Evolutionary conservation across 805 yeast genomes (phyloP), one percentile per base, ranked within the genome.

Genomic region (Candida sonorensis): DNA sequence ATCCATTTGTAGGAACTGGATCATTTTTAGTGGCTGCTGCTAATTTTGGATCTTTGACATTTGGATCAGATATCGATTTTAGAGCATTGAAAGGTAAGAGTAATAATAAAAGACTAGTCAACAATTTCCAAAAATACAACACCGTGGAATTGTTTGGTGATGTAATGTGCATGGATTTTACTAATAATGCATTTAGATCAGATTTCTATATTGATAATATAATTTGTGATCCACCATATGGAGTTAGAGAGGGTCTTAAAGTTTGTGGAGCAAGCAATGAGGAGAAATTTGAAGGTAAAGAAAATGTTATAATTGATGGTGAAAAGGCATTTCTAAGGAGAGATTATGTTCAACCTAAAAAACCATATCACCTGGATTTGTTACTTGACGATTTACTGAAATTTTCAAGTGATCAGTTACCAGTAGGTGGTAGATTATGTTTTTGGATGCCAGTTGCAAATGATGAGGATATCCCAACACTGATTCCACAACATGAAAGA

Each of bases 371-470:
- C 36, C 66, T 92, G 44, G 85, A 83, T 42, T 63, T 75, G 27
- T 62, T 92, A 42, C 61, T 92, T 24, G 84, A 81, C 45, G 97
- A 90, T 51, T 62, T 92, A 23, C 62, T 92, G 25, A 56, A 66
- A 14, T 92, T 81, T 63, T 71, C 95, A 0, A 75, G 87, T 3
- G 64, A 68, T 10, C 71, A 88, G 45, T 64, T 92, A 33, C 83
- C 82, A 0, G 59, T 75, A 3, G 74, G 73, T 7, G 95, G 97
- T 1, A 64, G 97, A 41, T 64, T 92, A 22, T 84, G 92, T 17
- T 88, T 87, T 56, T 92, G 98, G 98, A 85, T 88, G 92, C 98
- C 98, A 0, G 81, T 94, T 1, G 94, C 96, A 1, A 87, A 88
- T 52, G 94, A 84, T 48, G 94, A 83, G 44, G 57, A 55, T 40